Percentiles rank a stretch among this genome's conserved stretches.
Conservation (phyloP, 2,329 filamentous ascomycete genomes). For the Pseudogymnoascus sp. region DNA sequence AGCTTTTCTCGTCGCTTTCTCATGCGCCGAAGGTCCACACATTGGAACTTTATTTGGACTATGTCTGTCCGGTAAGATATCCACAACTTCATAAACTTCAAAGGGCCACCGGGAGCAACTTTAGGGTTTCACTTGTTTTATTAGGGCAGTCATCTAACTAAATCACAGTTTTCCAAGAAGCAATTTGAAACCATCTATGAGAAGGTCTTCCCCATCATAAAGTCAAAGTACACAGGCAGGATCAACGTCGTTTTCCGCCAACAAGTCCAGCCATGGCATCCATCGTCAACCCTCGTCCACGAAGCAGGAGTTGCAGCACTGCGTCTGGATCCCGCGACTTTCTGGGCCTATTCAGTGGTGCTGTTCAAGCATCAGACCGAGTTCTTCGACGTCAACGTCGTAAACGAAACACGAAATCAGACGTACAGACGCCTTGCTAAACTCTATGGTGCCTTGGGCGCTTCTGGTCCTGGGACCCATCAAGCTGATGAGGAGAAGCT, state of each 20-base stretch:
- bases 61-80: slow-evolving; percentile 63
- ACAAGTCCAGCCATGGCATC: slow-evolving; percentile 93
- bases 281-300: slow-evolving; percentile 70
- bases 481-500: slow-evolving; percentile 60
- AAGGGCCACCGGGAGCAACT: not conserved
- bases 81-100: not conserved
- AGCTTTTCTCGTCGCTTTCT: slow-evolving; percentile 47
- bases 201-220: slow-evolving; percentile 57
- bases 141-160: slow-evolving; percentile 29
- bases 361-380: slow-evolving; percentile 61
- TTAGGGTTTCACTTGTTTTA: too few relatives aligned
- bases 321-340: slow-evolving; percentile 58
- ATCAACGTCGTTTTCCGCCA: slow-evolving; percentile 79
- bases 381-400: slow-evolving; percentile 80
- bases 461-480: not conserved
- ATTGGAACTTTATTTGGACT: slow-evolving; percentile 70
- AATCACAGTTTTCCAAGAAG: slow-evolving; percentile 53
- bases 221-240: slow-evolving; percentile 48
- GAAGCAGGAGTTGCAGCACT: slow-evolving; percentile 81
- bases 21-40: slow-evolving; percentile 47
- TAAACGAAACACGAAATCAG: slow-evolving; percentile 74
- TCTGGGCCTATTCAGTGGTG: slow-evolving; percentile 69
- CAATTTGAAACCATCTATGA: slow-evolving; percentile 67
- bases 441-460: slow-evolving; percentile 58
- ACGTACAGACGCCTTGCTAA: slow-evolving; percentile 75